phyloP scores from a whole-genome alignment of 2,329 filamentous ascomycete genomes.

The Nannizzia gypsea region DNA sequence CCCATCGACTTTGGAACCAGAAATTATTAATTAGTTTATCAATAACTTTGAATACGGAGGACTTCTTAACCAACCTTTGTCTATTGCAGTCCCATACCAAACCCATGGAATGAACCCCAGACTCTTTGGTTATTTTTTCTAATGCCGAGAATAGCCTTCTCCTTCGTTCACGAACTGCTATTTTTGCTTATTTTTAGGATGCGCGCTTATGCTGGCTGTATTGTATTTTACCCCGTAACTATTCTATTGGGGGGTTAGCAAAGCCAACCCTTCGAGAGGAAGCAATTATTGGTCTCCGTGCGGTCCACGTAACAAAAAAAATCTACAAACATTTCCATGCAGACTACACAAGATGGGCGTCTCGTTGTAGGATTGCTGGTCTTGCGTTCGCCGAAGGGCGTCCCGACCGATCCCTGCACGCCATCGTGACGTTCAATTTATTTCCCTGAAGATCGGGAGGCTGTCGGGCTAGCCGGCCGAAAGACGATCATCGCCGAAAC shows the following conservation, averaged over 20 bases:
- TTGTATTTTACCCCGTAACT: neutral
- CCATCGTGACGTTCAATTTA: neutral
- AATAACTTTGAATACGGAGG: neutral
- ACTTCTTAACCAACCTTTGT: no score
- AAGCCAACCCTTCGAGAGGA: neutral
- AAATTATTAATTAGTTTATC: neutral
- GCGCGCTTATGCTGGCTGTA: neutral
- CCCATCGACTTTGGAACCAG: neutral
- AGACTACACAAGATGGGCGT: no score
- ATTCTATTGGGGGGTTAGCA: neutral
- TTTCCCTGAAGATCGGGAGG: neutral
- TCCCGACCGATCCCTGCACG: neutral
- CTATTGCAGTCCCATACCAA: no score
- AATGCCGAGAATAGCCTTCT: constrained; percentile 3
- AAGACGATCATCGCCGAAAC: constrained; percentile 3
- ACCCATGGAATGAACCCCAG: neutral
- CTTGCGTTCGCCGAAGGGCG: neutral
- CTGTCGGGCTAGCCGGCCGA: constrained; percentile 1
- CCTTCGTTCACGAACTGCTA: neutral
- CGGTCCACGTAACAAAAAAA: neutral
- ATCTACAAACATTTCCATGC: no score
- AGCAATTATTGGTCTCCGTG: neutral
- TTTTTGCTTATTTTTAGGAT: neutral
- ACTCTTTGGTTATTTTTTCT: neutral
- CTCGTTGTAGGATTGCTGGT: neutral